Conservation (phyloP, 805 yeast genomes). For the Starmerella roubikii region DNA sequence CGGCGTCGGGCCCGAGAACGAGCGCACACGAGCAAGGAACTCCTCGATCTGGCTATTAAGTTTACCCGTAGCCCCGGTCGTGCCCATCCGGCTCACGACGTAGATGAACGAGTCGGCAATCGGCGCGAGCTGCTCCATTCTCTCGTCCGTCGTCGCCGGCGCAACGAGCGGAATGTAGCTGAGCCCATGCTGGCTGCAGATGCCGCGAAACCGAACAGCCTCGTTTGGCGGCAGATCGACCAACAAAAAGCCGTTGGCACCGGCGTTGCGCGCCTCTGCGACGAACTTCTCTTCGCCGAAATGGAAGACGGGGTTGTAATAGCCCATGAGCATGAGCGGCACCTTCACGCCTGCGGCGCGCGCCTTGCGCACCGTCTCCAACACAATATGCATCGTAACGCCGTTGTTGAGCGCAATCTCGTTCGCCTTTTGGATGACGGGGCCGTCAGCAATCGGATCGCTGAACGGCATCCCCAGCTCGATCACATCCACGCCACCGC, state of each 20-base stretch:
- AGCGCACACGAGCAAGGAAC: conserved; percentile 62
- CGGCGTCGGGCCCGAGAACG: conserved; percentile 59
- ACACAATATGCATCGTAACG: conserved; percentile 51
- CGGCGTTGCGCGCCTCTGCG: conserved; percentile 66
- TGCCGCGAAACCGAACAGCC: conserved; percentile 71
- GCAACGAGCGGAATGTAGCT: conserved; percentile 90
- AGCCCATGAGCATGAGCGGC: conserved; percentile 92
- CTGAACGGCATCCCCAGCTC: conserved; percentile 95
- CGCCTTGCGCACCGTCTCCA: conserved; percentile 62
- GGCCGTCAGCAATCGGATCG: conserved; percentile 98
- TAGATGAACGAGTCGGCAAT: conserved; percentile 93
- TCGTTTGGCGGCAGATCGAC: conserved; percentile 98
- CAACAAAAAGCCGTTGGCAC: conserved; percentile 88
- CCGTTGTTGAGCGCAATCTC: conserved; percentile 66
- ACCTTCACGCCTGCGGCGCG: conserved; percentile 71
- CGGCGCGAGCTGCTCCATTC: conserved; percentile 60
- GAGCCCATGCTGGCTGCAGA: conserved; percentile 52
- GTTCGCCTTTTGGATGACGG: conserved; percentile 86
- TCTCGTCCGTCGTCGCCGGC: conserved; percentile 87
- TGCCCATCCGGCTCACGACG: conserved; percentile 95
- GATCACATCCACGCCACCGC: conserved; percentile 88
- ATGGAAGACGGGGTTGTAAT: conserved; percentile 82
- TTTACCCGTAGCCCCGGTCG: conserved; percentile 74
- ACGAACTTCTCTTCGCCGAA: conserved; percentile 82
- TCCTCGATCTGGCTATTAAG: conserved; percentile 51